Conservation (phyloP, 768 basidiomycete genomes). For the Lactarius sanguifluus region DNA sequence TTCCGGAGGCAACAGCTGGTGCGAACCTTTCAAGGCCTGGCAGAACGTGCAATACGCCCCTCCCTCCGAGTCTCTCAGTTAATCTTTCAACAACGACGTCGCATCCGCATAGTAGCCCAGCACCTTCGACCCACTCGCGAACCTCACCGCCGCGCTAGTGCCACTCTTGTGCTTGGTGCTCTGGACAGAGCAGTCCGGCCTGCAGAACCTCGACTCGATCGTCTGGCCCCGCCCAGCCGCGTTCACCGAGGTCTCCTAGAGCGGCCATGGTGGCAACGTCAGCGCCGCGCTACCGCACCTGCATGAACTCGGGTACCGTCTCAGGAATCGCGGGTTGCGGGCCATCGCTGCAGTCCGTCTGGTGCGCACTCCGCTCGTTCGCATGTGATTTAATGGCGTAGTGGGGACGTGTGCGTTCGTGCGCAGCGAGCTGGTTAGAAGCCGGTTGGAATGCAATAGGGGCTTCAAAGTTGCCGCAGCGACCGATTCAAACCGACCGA, state of each 20-base stretch:
- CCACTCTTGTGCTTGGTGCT: conserved; percentile 54
- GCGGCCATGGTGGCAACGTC: conserved; percentile 42
- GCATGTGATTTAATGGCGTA: conserved; percentile 14
- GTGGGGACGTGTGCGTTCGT: not conserved
- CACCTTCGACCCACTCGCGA: conserved; percentile 67
- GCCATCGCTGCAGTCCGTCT: conserved; percentile 42
- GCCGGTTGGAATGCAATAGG: not conserved
- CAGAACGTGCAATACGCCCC: conserved; percentile 47
- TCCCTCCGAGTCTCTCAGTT: not conserved
- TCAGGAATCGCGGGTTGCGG: conserved; percentile 38
- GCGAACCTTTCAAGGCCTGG: conserved; percentile 81
- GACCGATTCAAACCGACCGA: too few species aligned
- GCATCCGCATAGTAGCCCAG: conserved; percentile 43
- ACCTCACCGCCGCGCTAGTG: conserved; percentile 47
- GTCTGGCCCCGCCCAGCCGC: conserved; percentile 73
- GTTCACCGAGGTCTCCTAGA: conserved; percentile 78
- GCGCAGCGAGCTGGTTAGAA: not conserved
- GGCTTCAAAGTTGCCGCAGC: too few species aligned
- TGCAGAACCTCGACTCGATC: conserved; percentile 65
- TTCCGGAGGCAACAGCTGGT: conserved; percentile 57
- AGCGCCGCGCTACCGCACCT: conserved; percentile 57
- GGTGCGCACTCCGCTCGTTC: conserved; percentile 42
- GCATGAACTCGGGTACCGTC: conserved; percentile 45
- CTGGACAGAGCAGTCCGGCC: conserved; percentile 72
- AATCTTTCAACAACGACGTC: not conserved